Evolutionary conservation across 176 grass and related monocot genomes (phyloP), one percentile per base, ranked within the genome.

Genomic region (Zea luxurians): DNA sequence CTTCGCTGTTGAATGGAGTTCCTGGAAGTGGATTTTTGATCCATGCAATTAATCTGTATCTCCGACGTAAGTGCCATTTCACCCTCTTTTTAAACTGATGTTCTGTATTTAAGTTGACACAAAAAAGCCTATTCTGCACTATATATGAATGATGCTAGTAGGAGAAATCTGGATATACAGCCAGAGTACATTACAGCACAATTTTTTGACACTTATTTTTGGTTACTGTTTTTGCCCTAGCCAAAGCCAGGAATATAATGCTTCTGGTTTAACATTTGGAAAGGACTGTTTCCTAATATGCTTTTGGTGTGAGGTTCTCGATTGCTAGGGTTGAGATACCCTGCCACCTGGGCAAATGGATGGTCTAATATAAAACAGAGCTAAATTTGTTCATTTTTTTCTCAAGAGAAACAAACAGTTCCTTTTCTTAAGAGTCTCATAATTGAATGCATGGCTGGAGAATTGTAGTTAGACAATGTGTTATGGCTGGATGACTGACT

Each of bases 21-120:
- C 95, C 91, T 85, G 95, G 95, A 61, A 92, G 91, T 82, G 95
- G 95, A 57, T 98, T 98, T 87, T 79, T 98, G 82, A 98, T 71
- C 82, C 95, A 98, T 77, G 95, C 95, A 61, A 92, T 98, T 80
- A 98, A 98, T 90, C 76, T 94, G 13, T 98, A 98, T 66, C 85
- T 98, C 64, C 87, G 95, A 21, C 88, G 95, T 98, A 90, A 92
- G 86, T 84, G 59, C 48, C 66, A 59, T 59, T 76, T 71, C 40
- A 66, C 35, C 68, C 6, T 61, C 34, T 84, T 84, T 42, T 42
- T 48, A 71, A 27, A 10, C n/a, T 66, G 77, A 18, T 4, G 40
- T 21, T 48, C 1, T 76, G 12, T 59, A 70, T 58, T n/a, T 70
- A 41, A 69, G 64, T 55, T 47, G 57, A 7, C 40, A 76, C 13